These are phyloP conservation scores for Eucalyptus regnans DNA, from an alignment of 345 rosid species.

Conservation along the genomic window DNA sequence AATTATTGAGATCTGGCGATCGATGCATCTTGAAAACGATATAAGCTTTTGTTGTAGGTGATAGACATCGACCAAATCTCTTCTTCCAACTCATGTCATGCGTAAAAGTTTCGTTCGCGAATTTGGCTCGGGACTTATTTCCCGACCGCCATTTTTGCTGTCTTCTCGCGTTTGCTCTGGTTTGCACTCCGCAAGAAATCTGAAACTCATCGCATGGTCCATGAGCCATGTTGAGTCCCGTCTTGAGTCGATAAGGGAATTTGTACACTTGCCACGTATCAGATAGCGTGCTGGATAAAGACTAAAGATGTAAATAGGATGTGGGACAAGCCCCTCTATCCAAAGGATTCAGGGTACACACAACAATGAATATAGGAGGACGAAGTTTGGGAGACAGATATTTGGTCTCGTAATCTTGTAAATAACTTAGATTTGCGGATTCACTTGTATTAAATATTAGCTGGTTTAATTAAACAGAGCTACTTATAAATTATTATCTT, in stretches of 20 bases:
- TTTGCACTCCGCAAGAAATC: not conserved
- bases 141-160: not conserved
- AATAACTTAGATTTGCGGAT: not conserved
- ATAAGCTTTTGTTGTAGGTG: not conserved
- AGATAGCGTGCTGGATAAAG: not conserved
- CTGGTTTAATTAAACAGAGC: not conserved
- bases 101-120: not conserved
- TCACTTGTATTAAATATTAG: not conserved
- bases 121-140: not conserved
- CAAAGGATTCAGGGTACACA: not conserved
- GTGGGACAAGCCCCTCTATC: not conserved
- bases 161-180: not conserved
- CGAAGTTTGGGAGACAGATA: not conserved
- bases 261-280: not conserved
- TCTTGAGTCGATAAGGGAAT: not conserved
- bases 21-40: not conserved
- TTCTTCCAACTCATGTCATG: not conserved
- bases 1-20: not conserved
- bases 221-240: not conserved
- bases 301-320: not conserved
- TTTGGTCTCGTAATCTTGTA: not conserved
- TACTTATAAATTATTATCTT: not conserved
- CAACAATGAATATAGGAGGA: not conserved
- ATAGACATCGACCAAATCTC: not conserved
- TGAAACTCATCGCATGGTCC: not conserved